Percentiles rank a stretch among this genome's conserved stretches.
Conservation (phyloP, 73 alveolate species). For the Tetrahymena borealis region DNA sequence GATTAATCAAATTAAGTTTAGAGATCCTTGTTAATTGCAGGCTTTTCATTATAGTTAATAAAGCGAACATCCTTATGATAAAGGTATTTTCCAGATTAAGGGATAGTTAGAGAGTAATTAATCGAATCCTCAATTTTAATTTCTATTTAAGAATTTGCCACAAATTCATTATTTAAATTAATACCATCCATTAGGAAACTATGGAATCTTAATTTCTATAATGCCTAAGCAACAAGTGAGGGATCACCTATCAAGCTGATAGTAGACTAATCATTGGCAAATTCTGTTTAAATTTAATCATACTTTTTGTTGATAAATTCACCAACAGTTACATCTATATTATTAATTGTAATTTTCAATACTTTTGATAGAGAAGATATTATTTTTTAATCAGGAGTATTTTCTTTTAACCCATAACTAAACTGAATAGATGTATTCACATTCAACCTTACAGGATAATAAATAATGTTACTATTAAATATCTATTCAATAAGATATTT, state of each 20-base stretch:
- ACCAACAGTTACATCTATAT: background rate
- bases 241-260: background rate
- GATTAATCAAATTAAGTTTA: background rate
- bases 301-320: background rate
- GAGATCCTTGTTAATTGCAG: too few species aligned
- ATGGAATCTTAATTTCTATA: background rate
- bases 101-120: too few species aligned
- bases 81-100: too few species aligned
- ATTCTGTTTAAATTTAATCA: background rate
- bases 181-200: background rate
- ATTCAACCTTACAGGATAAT: background rate
- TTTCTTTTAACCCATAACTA: background rate
- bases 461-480: background rate
- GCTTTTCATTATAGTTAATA: too few species aligned
- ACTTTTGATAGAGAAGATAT: background rate
- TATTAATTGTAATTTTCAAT: background rate
- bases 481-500: background rate
- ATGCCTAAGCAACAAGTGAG: background rate
- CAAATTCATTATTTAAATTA: background rate
- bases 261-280: background rate
- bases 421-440: background rate
- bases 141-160: background rate
- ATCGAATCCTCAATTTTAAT: background rate
- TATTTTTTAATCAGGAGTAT: background rate
- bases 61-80: too few species aligned